Conservation (phyloP, 805 yeast genomes). For the Cyberlindnera euphorbiae region DNA sequence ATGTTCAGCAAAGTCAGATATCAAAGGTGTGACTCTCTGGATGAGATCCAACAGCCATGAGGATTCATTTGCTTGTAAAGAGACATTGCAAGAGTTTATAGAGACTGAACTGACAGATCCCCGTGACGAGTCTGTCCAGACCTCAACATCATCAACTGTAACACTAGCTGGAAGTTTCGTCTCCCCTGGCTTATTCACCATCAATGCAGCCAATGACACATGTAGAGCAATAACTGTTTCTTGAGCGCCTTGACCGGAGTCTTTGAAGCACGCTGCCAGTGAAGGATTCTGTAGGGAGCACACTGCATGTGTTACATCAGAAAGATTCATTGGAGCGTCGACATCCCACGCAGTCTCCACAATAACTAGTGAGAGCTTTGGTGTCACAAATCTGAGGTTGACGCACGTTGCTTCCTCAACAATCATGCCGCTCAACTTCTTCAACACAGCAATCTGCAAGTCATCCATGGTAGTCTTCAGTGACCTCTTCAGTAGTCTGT, state of each 20-base stretch:
- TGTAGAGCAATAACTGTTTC: constrained; percentile 17
- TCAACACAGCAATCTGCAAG: constrained; percentile 57
- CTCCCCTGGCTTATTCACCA: neutral
- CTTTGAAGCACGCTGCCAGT: constrained; percentile 17
- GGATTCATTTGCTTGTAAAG: constrained; percentile 30
- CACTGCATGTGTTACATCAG: constrained; percentile 13
- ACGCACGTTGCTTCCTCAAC: constrained; percentile 31
- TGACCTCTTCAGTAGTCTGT: constrained; percentile 32
- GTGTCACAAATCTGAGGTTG: constrained; percentile 45
- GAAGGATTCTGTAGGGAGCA: constrained; percentile 20
- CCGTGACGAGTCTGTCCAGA: constrained; percentile 27
- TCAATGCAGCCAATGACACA: constrained; percentile 8
- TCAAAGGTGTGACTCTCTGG: constrained; percentile 8
- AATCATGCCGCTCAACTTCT: constrained; percentile 34
- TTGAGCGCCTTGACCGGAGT: constrained; percentile 14
- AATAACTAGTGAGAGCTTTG: constrained; percentile 36
- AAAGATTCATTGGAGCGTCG: constrained; percentile 11
- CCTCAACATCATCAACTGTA: constrained; percentile 22
- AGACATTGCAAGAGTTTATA: constrained; percentile 27
- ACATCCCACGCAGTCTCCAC: constrained; percentile 28
- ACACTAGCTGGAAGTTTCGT: constrained; percentile 5
- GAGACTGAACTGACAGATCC: constrained; percentile 23
- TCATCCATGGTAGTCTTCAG: constrained; percentile 54
- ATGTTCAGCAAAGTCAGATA: constrained; percentile 11
- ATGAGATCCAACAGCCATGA: constrained; percentile 29